Evolutionary conservation across 1,139 yeast species (phyloP).

Genomic region (Saccharomyces hybrid): DNA sequence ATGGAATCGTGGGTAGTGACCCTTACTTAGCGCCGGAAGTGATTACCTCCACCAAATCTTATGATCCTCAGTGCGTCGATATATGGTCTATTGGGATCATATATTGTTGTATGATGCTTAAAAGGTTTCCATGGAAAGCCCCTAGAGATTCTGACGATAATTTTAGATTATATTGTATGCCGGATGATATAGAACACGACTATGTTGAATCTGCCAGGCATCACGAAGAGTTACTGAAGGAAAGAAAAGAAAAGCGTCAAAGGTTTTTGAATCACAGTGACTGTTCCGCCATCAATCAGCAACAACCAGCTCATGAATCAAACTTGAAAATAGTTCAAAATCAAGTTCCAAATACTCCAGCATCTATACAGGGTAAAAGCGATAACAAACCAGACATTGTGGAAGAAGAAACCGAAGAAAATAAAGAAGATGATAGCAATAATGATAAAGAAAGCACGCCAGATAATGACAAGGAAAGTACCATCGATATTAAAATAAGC

Average conservation of each 20-base stretch:
- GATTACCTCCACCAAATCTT: constrained; percentile 53
- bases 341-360: neutral
- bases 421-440: neutral
- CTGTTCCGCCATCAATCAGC: neutral
- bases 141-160: constrained; percentile 85
- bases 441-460: neutral
- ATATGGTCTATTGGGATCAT: constrained; percentile 94
- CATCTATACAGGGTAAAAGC: neutral
- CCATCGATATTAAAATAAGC: neutral
- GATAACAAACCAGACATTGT: constrained; percentile 2
- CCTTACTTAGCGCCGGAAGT: constrained; percentile 98
- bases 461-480: constrained; percentile 4
- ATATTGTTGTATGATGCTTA: constrained; percentile 89
- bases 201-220: constrained; percentile 42
- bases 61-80: constrained; percentile 91
- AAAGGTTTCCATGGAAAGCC: constrained; percentile 95
- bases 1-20: constrained; percentile 95
- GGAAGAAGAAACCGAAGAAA: neutral
- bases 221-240: constrained; percentile 37
- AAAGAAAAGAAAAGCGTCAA: constrained; percentile 22
- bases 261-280: neutral
- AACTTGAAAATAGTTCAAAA: neutral
- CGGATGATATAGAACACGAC: constrained; percentile 37
- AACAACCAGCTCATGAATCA: neutral
- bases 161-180: constrained; percentile 51